Base-by-base conservation (phyloP, 2,329 filamentous ascomycete species). In the Clonostachys sp. region DNA sequence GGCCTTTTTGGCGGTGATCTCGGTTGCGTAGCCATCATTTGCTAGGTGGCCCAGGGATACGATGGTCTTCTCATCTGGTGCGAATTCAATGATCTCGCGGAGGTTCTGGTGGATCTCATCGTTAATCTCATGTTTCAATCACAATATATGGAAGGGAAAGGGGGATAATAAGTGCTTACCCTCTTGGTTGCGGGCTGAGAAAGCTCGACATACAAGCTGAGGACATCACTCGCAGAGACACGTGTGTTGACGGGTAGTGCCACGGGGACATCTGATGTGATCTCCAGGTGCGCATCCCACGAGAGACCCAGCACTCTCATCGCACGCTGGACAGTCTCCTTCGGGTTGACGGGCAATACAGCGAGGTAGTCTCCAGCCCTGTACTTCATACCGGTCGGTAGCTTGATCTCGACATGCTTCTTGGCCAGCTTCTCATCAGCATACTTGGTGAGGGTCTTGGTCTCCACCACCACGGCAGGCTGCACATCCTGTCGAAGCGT, bases 341-440 rank as follows among this genome's bases (percentile, higher is more conserved):
- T 69, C 3, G 79, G 77, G 55, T 90, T 90, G 16, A 85, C 64
- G 0, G 86, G 86, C 1, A 88, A 67, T 3, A 88, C 72, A 0
- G 83, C 80, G 2, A 90, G 73, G 59, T 91, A 89, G 57, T 90
- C 86, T 16, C 86, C 86, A 6, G 81, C 76, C 17, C 75, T 72
- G 61, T 89, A 90, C 0, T 70, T 72, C 65, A 78, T 68, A 42
- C 74, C 77, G 1, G 70, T 73, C 0, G 86, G 86, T 0, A 90
- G 70, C 47, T 78, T 75, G n/a, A 88, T 77, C 44, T 78, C 77
- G 10, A 87, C 71, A 45, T 81, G 72, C 16, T 76, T 73, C 66
- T 87, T 87, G 36, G 71, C 9, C 72, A 72, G 34, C 83, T 68
- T 67, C 0, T 77, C 44, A 1, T 67, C 74, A 52, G 16, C 9